Conservation (phyloP, 2,329 filamentous ascomycete genomes). For the Aspergillus piperis region DNA sequence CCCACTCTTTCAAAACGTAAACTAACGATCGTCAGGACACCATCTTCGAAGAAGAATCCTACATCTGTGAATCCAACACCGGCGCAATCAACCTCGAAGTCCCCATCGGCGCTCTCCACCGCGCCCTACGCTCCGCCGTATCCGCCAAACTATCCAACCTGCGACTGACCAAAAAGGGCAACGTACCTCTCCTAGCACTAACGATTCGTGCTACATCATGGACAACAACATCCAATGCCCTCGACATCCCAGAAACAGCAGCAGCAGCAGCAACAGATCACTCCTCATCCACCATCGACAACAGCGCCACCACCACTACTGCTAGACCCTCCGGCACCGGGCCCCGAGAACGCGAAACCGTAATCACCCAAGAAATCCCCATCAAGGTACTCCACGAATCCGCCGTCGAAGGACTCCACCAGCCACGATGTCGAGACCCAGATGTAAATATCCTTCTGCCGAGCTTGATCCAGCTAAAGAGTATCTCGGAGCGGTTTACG, state of each 20-base stretch:
- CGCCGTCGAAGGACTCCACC: conserved; percentile 88
- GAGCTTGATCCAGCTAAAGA: conserved; percentile 82
- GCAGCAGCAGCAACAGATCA: not conserved
- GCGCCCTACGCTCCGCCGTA: conserved; percentile 85
- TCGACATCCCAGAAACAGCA: conserved; percentile 46
- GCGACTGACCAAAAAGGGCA: conserved; percentile 89
- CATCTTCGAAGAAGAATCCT: conserved; percentile 76
- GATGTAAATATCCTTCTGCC: conserved; percentile 94
- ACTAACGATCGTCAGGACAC: conserved; percentile 58
- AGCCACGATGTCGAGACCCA: conserved; percentile 85
- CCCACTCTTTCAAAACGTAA: not conserved
- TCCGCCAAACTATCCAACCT: conserved; percentile 80
- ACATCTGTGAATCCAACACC: conserved; percentile 82
- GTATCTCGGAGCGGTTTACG: conserved; percentile 93
- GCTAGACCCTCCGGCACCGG: conserved; percentile 40
- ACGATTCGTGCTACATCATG: conserved; percentile 72
- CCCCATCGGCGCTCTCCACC: conserved; percentile 80
- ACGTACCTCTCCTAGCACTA: conserved; percentile 80
- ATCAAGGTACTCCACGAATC: conserved; percentile 82
- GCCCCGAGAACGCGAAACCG: conserved; percentile 75
- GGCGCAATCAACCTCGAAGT: conserved; percentile 98
- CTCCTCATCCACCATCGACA: conserved; percentile 24
- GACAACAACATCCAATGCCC: conserved; percentile 55
- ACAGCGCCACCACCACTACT: conserved; percentile 31
- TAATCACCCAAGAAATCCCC: conserved; percentile 95